Evolutionary conservation across 1,284 basidiomycete genomes (phyloP).

Genomic region (Leccinum subfulvum): DNA sequence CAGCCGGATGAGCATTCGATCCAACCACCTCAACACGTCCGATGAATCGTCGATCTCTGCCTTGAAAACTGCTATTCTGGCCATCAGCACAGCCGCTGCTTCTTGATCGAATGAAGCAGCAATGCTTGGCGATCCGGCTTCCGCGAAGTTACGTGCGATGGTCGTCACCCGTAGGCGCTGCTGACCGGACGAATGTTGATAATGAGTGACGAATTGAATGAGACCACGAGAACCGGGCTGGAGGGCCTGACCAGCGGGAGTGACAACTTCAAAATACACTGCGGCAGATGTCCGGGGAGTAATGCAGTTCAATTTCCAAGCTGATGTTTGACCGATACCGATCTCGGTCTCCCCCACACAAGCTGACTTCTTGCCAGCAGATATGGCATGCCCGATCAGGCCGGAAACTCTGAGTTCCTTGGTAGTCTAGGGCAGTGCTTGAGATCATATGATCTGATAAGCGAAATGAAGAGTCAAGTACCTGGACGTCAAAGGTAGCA

Average conservation of each 20-base stretch:
- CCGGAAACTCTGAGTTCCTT: slow-evolving; percentile 99
- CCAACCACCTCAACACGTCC: slow-evolving; percentile 96
- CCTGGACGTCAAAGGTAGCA: slow-evolving; percentile 97
- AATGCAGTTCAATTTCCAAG: slow-evolving; percentile 95
- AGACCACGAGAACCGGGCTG: slow-evolving; percentile 91
- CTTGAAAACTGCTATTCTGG: slow-evolving; percentile 98
- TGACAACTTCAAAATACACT: slow-evolving; percentile 99
- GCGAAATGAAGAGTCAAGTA: slow-evolving; percentile 33
- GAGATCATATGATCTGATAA: neutral
- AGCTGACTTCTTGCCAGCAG: slow-evolving; percentile 93
- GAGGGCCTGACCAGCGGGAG: slow-evolving; percentile 94
- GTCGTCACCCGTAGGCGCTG: slow-evolving; percentile 95
- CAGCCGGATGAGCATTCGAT: slow-evolving; percentile 96
- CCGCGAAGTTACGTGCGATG: slow-evolving; percentile 95
- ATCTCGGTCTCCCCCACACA: slow-evolving; percentile 99
- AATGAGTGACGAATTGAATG: slow-evolving; percentile 99
- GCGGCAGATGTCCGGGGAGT: slow-evolving; percentile 88
- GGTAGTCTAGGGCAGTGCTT: slow-evolving; percentile 66
- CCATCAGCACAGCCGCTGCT: slow-evolving; percentile 97
- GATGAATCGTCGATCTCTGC: slow-evolving; percentile 99
- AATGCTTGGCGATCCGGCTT: slow-evolving; percentile 91
- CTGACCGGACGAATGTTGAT: slow-evolving; percentile 95
- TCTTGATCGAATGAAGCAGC: slow-evolving; percentile 98
- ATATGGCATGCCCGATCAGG: slow-evolving; percentile 96
- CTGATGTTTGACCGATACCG: slow-evolving; percentile 98